Percentiles rank a stretch among this genome's conserved stretches.
phyloP scores from a whole-genome alignment of 768 basidiomycete species.

The Auriscalpium vulgare region DNA sequence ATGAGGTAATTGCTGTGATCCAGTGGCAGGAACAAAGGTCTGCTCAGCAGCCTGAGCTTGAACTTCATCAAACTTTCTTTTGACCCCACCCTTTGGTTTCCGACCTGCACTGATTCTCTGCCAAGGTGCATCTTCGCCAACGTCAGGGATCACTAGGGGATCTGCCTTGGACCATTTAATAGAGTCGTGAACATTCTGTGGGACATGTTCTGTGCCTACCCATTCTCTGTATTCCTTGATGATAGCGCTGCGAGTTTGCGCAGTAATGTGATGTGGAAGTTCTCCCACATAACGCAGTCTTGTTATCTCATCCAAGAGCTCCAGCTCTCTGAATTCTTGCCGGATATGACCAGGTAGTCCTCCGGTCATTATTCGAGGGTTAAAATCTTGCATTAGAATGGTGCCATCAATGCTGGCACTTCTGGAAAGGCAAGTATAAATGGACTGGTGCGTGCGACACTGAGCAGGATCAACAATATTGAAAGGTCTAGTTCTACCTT shows the following conservation, averaged over 20 bases:
- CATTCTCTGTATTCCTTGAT: background rate
- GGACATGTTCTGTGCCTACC: background rate
- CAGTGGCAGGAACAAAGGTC: background rate
- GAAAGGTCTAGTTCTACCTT: conserved; percentile 13
- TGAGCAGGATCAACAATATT: conserved; percentile 13
- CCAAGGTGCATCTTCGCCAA: background rate
- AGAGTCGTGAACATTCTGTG: background rate
- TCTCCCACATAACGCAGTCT: background rate
- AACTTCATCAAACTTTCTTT: background rate
- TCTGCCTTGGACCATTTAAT: background rate
- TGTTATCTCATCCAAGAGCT: conserved; percentile 10
- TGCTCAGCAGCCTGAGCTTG: too few species aligned
- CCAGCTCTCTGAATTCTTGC: conserved; percentile 14
- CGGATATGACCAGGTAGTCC: conserved; percentile 9
- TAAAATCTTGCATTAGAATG: conserved; percentile 11
- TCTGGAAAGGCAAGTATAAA: conserved; percentile 18
- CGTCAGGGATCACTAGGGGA: background rate
- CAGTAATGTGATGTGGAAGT: background rate
- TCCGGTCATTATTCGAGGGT: conserved; percentile 1
- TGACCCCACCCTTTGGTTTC: background rate
- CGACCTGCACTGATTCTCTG: background rate
- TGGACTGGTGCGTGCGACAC: conserved; percentile 10
- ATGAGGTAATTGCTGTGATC: background rate
- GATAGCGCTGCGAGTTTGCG: background rate
- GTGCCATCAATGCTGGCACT: conserved; percentile 11